Evolutionary conservation across 768 basidiomycete genomes (phyloP).

Genomic region (Hygrocybe coccinea): DNA sequence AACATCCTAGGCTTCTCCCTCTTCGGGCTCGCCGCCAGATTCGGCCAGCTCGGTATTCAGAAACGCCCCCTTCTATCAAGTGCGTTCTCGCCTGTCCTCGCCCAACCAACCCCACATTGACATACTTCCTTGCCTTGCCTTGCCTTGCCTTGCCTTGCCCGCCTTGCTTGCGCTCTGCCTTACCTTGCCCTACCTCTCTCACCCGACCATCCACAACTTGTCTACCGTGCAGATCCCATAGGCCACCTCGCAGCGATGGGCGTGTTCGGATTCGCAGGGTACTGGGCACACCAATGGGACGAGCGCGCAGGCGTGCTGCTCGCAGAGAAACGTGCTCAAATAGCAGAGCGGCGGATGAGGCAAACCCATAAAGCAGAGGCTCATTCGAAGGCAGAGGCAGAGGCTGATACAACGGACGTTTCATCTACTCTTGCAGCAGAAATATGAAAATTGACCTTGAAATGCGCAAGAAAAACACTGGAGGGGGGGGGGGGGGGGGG

Average conservation of each 20-base stretch:
- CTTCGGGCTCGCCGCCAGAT: conserved; percentile 77
- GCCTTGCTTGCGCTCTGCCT: no score
- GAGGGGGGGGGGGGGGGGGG: no score
- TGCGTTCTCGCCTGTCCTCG: conserved; percentile 39
- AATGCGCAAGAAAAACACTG: no score
- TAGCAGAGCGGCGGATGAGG: conserved; percentile 47
- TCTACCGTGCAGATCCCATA: conserved; percentile 64
- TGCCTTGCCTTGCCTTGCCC: no score
- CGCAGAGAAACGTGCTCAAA: conserved; percentile 56
- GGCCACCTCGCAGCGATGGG: conserved; percentile 68
- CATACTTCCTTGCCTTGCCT: no score
- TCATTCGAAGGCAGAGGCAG: conserved; percentile 20
- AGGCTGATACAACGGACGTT: background rate
- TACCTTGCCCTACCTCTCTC: no score
- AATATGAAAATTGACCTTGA: no score
- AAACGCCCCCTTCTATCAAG: conserved; percentile 74
- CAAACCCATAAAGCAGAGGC: conserved; percentile 31
- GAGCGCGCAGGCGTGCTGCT: conserved; percentile 55
- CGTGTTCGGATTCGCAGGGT: conserved; percentile 68
- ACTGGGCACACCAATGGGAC: conserved; percentile 71
- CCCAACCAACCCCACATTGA: background rate
- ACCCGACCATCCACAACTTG: no score
- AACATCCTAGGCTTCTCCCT: conserved; percentile 74
- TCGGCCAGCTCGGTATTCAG: conserved; percentile 86
- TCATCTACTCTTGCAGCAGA: background rate